Evolutionary conservation across 1,284 basidiomycete species (phyloP).

Genomic region (Cutaneotrichosporon cyanovorans): DNA sequence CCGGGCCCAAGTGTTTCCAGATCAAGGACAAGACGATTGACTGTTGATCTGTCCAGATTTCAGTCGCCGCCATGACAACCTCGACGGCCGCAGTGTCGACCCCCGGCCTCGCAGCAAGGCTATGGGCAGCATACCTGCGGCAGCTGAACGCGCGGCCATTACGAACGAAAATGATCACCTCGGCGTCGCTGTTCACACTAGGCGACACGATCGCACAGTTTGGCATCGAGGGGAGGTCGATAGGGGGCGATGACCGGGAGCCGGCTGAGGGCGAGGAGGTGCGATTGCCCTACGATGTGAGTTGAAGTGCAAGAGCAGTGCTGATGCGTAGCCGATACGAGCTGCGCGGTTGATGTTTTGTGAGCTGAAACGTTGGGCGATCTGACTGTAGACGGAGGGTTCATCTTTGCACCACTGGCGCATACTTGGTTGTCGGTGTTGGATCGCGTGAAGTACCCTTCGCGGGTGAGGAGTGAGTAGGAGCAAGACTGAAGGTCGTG

Average conservation of each 20-base stretch:
- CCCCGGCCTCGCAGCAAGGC: neutral
- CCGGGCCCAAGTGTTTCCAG: no score
- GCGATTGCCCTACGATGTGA: neutral
- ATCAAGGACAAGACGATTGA: no score
- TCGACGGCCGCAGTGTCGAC: neutral
- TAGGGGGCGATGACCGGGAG: neutral
- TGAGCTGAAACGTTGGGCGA: neutral
- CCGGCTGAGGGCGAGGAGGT: neutral
- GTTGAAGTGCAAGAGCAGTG: neutral
- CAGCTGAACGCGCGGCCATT: conserved; percentile 8
- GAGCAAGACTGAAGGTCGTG: neutral
- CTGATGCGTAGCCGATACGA: conserved; percentile 8
- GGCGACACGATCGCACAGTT: conserved; percentile 20
- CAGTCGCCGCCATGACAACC: neutral
- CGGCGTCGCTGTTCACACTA: conserved; percentile 10
- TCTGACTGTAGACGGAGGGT: conserved; percentile 11
- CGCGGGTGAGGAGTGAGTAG: conserved; percentile 12
- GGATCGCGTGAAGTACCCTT: conserved; percentile 8
- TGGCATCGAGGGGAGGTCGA: conserved; percentile 15
- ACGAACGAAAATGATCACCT: conserved; percentile 20
- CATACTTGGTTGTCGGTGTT: conserved; percentile 14
- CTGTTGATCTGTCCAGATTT: no score
- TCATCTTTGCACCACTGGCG: conserved; percentile 16
- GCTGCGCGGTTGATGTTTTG: conserved; percentile 11
- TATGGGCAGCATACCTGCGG: conserved; percentile 7